These are phyloP conservation scores for Cicer arietinum DNA, from an alignment of 306 rosid genomes.

Conservation along the genomic window DNA sequence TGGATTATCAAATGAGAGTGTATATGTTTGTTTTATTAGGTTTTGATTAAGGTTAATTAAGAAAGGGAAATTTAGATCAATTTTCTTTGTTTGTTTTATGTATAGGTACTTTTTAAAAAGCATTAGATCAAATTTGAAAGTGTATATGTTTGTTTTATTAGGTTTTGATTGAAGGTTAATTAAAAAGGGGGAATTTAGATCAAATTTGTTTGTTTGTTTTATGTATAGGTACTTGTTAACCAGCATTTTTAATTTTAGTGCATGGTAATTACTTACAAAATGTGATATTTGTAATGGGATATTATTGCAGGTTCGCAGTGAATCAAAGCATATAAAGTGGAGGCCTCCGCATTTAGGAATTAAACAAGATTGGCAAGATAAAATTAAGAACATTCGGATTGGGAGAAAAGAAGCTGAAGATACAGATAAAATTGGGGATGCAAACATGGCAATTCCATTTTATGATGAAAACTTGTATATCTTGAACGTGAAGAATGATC, in stretches of 20 bases:
- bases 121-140: background rate
- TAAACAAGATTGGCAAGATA: constrained; percentile 95
- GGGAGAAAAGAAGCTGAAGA: constrained; percentile 82
- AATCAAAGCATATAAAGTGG: constrained; percentile 72
- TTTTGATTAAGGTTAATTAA: background rate
- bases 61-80: background rate
- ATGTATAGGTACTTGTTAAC: constrained; percentile 1
- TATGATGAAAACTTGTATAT: constrained; percentile 86
- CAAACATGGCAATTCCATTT: constrained; percentile 73
- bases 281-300: constrained; percentile 40
- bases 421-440: constrained; percentile 63
- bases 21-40: background rate
- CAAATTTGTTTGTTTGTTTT: background rate
- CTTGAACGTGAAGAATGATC: constrained; percentile 85
- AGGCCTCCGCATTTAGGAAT: constrained; percentile 68
- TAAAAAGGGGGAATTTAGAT: background rate
- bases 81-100: background rate
- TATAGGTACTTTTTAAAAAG: background rate
- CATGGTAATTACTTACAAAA: constrained; percentile 13
- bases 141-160: background rate
- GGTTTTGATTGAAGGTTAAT: background rate
- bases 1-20: constrained; percentile 3
- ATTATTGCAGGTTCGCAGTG: constrained; percentile 56
- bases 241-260: background rate
- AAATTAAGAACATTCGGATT: constrained; percentile 65